Evolutionary conservation across 192 early-diverging fungal genomes (phyloP).

Genomic region (Entophlyctis helioformis): DNA sequence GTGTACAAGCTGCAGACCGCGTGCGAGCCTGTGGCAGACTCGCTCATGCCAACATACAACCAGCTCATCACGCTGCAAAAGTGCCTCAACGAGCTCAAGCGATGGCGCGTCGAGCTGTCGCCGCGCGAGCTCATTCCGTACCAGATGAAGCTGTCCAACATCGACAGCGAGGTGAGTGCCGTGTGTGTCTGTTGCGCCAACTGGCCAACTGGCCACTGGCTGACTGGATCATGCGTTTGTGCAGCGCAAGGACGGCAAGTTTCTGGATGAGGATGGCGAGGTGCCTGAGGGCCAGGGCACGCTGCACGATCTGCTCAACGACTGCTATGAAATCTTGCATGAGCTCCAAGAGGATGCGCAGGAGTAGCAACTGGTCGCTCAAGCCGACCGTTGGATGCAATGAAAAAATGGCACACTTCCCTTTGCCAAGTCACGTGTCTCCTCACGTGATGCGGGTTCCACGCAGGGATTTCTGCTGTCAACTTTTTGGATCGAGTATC

Average conservation of each 20-base stretch:
- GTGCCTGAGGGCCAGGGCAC: conserved; percentile 81
- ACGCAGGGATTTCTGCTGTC: too few species aligned
- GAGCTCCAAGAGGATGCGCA: too few species aligned
- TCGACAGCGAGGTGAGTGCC: conserved; percentile 52
- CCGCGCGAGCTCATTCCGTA: conserved; percentile 70
- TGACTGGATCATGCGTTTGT: too few species aligned
- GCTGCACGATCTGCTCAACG: conserved; percentile 68
- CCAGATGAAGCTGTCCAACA: conserved; percentile 73
- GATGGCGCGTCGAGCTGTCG: conserved; percentile 68
- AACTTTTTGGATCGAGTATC: too few species aligned
- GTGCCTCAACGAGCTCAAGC: conserved; percentile 65
- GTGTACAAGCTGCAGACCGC: conserved; percentile 71
- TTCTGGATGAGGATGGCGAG: conserved; percentile 66
- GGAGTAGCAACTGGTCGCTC: too few species aligned
- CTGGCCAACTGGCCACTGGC: background rate
- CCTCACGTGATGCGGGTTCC: too few species aligned
- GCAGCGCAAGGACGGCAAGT: conserved; percentile 69
- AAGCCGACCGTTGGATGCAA: too few species aligned
- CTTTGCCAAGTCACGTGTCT: too few species aligned
- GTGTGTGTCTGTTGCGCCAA: background rate
- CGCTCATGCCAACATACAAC: conserved; percentile 75
- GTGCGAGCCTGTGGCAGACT: conserved; percentile 69
- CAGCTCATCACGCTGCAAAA: conserved; percentile 70
- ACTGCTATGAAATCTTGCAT: conserved; percentile 60
- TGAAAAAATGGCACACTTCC: too few species aligned